Evolutionary conservation across 495 filamentous ascomycete species (phyloP).

Genomic region (Pyrenula aspistea): DNA sequence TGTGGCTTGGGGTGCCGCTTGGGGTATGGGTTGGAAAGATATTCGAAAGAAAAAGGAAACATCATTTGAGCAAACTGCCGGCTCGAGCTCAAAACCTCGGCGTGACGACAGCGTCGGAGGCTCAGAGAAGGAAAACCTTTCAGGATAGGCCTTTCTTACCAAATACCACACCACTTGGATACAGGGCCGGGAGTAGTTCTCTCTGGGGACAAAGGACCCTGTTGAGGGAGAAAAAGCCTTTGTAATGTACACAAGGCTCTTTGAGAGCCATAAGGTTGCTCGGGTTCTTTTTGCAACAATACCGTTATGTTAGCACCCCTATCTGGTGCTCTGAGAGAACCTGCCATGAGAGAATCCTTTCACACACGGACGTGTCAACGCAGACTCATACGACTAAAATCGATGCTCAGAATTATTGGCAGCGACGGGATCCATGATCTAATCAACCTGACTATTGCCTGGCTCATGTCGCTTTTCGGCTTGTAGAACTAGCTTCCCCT

Average conservation of each 20-base stretch:
- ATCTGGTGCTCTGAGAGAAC: neutral
- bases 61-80: constrained; percentile 1
- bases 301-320: neutral
- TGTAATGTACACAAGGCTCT: neutral
- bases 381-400: neutral
- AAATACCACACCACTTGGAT: neutral
- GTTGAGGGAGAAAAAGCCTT: neutral
- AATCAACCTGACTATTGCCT: neutral
- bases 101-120: neutral
- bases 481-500: neutral
- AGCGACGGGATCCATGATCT: neutral
- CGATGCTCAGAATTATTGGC: neutral
- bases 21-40: constrained; percentile 42
- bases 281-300: neutral
- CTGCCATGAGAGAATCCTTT: neutral
- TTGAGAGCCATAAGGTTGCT: neutral
- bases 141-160: neutral
- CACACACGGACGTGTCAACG: neutral
- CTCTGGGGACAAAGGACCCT: neutral
- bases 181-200: neutral
- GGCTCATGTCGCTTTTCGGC: neutral
- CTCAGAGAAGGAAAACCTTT: neutral
- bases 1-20: constrained; percentile 19
- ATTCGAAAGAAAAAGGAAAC: constrained; percentile 30
- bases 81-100: neutral